Evolutionary conservation across 2,329 filamentous ascomycete species (phyloP).

Genomic region (Cordyceps fumosorosea): DNA sequence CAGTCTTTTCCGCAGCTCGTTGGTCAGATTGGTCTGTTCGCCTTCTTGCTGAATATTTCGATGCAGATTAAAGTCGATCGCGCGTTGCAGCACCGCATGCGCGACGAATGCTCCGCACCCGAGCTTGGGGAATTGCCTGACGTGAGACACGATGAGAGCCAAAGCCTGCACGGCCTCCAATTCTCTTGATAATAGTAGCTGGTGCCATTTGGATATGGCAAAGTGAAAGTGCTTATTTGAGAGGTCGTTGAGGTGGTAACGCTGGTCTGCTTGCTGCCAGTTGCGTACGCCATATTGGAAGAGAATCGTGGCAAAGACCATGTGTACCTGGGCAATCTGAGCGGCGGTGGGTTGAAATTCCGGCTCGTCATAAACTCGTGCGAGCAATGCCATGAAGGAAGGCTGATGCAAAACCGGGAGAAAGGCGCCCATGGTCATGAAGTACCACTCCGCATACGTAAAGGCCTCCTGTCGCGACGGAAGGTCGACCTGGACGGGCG

Average conservation of each 20-base stretch:
- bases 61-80: conserved; percentile 70
- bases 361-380: conserved; percentile 63
- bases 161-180: conserved; percentile 67
- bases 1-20: conserved; percentile 69
- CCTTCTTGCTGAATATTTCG: conserved; percentile 52
- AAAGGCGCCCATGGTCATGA: conserved; percentile 64
- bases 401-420: conserved; percentile 72
- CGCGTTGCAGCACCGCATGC: conserved; percentile 57
- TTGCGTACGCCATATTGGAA: conserved; percentile 73
- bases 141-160: conserved; percentile 63
- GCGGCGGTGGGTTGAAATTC: conserved; percentile 54
- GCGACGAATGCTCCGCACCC: conserved; percentile 65
- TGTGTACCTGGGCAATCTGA: conserved; percentile 66
- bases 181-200: conserved; percentile 55
- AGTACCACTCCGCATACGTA: conserved; percentile 68
- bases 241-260: conserved; percentile 51
- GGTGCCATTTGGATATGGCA: conserved; percentile 60
- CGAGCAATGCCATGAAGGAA: conserved; percentile 59
- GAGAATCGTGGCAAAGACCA: conserved; percentile 72
- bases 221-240: conserved; percentile 78
- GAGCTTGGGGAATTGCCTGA: conserved; percentile 73
- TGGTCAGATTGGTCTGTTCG: conserved; percentile 50
- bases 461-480: conserved; percentile 60
- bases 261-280: conserved; percentile 45
- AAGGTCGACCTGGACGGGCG: conserved; percentile 49